Evolutionary conservation across 768 basidiomycete species (phyloP), one percentile per base, ranked within the genome.

Genomic region (Floccularia luteovirens): DNA sequence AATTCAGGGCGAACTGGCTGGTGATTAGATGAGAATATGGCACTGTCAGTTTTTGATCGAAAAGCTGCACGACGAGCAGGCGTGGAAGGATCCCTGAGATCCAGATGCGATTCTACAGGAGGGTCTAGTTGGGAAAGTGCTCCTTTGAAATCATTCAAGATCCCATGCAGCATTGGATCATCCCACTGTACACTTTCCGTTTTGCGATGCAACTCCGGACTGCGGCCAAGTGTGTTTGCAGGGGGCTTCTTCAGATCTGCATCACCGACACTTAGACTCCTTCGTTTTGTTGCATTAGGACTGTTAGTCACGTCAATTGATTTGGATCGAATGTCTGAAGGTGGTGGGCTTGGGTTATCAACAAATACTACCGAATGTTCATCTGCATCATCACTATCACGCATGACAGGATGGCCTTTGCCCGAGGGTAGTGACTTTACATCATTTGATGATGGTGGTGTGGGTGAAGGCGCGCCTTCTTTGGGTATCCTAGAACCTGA

Each of bases 181-280:
- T 67, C 60, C 47, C 52, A 58, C 23, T 49, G 49, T 17, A 23
- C 43, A 25, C 40, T 37, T 35, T 38, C 42, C 36, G 56, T 38
- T 17, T 28, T 52, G 55, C 52, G 43, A 56, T 59, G 36, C 17
- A 62, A 61, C 35, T 62, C 60, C 12, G 59, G 46, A 4, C 67
- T 50, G 24, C 67, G 56, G 16, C 66, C 48, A 33, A 64, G 54
- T 2, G 61, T 40, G 43, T 64, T 56, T 2, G 62, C 8, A 17
- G 7, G n/a, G n/a, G 7, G 54, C 45, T 69, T 70, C 54, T 75
- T 70, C 36, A 73, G 48, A 27, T 83, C 82, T 5, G 70, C 69
- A 51, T 83, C 77, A 37, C 81, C 73, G 38, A 83, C 75, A 48
- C 85, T 88, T 74, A 80, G 75, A 53, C 83, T 87, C 43, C 85